Percentiles rank a stretch among this genome's conserved stretches.
These are phyloP conservation scores for Dactylorhiza incarnata DNA, from an alignment of 106 monocot species.

Conservation along the genomic window DNA sequence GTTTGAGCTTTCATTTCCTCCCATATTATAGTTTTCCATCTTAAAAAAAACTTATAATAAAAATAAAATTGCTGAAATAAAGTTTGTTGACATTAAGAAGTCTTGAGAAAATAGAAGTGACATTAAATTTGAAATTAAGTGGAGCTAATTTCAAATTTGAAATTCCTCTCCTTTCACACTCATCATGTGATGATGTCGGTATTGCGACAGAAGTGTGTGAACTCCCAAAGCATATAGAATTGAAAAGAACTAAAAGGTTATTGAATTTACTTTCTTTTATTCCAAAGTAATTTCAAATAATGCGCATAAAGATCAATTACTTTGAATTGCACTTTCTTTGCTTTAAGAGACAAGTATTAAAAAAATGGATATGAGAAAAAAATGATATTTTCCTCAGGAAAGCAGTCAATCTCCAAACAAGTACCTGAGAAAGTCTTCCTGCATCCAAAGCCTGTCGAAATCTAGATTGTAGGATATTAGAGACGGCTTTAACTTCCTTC, in stretches of 20 bases:
- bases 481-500: conserved; percentile 68
- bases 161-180: too few species aligned
- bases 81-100: too few species aligned
- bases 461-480: conserved; percentile 39
- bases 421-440: conserved; percentile 88
- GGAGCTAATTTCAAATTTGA: too few species aligned
- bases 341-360: neutral
- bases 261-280: neutral
- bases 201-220: too few species aligned
- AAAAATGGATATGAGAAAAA: neutral
- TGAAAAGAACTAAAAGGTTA: neutral
- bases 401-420: neutral
- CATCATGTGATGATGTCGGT: too few species aligned
- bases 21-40: too few species aligned
- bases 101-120: too few species aligned
- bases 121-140: too few species aligned
- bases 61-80: too few species aligned
- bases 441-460: conserved; percentile 86
- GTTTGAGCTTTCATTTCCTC: too few species aligned
- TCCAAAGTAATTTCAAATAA: neutral
- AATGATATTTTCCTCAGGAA: neutral
- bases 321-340: neutral
- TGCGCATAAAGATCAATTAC: neutral
- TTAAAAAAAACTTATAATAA: too few species aligned
- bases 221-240: neutral